Conservation (phyloP, 306 rosid species). For the Aeschynomene evenia region DNA sequence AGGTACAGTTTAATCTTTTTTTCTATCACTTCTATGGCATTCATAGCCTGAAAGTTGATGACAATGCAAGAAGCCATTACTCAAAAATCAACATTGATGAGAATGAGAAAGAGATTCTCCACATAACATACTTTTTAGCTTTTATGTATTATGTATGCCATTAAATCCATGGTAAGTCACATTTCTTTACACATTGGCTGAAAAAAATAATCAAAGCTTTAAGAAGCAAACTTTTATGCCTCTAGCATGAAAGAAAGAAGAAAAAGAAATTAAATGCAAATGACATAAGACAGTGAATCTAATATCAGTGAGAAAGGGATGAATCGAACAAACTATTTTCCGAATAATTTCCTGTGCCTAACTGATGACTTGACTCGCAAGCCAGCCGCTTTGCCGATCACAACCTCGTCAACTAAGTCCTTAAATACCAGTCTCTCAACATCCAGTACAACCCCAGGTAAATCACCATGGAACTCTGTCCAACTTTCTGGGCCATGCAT, state of each 20-base stretch:
- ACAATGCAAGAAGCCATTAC: neutral
- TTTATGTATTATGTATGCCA: conserved; percentile 29
- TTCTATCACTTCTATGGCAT: neutral
- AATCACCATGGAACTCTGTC: conserved; percentile 57
- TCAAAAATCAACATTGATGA: neutral
- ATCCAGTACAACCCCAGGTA: conserved; percentile 65
- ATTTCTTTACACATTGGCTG: conserved; percentile 40
- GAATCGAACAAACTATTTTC: conserved; percentile 43
- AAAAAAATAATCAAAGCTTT: conserved; percentile 30
- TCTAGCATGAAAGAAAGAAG: neutral
- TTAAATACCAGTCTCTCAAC: conserved; percentile 76
- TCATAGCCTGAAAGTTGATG: neutral
- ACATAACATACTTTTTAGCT: conserved; percentile 20
- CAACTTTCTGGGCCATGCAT: conserved; percentile 54
- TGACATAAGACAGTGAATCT: conserved; percentile 17
- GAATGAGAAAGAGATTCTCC: neutral
- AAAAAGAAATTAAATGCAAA: conserved; percentile 10
- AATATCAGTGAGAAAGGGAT: conserved; percentile 27
- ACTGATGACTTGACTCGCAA: conserved; percentile 52
- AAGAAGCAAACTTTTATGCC: conserved; percentile 25
- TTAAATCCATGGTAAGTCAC: conserved; percentile 32
- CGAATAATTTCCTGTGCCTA: conserved; percentile 63
- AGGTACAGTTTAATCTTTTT: no score
- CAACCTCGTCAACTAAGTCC: conserved; percentile 74
- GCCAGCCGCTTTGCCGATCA: conserved; percentile 66